Evolutionary conservation across 2,329 filamentous ascomycete species (phyloP), one percentile per base, ranked within the genome.

Genomic region (Sarocladium kiliense): DNA sequence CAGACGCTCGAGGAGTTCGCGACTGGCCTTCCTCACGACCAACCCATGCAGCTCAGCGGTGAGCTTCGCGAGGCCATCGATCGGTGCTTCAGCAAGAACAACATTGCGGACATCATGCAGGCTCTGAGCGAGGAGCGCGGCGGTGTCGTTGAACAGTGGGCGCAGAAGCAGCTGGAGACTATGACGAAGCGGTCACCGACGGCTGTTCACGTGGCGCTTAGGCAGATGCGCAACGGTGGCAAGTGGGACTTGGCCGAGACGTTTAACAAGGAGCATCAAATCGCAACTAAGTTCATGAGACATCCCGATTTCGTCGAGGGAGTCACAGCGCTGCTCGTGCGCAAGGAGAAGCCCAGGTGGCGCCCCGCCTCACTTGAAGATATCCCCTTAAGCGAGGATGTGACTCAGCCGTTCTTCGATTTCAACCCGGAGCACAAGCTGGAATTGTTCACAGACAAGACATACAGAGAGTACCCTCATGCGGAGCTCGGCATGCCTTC

Each of bases 221-320:
- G 84, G 62, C 90, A 96, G 75, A 88, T 97, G 83, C 87, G 85
- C 61, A 72, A 88, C 50, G 91, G 89, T 58, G 74, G 75, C 62
- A 67, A 77, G 32, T 97, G 94, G 94, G 79, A 80, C 60, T 96
- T 99, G 64, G 76, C 81, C 16, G 82, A 96, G 72, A 86, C 93
- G 1, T 99, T 97, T 78, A 78, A 86, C 66, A 85, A 85, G 59
- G 94, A 99, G 75, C 82, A 94, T 72, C 80, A 87, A 66, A 91
- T 99, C 57, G 91, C 93, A 2, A 76, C 80, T 57, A 82, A 85
- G 60, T 97, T 99, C 76, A 97, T 99, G 93, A 79, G 80, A 56
- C 87, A 94, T 68, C 88, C 84, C 3, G 94, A 99, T 71, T 99
- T 99, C 66, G 85, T 85, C 42, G 90, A 96, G 73, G 94, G 94